Evolutionary conservation across 768 basidiomycete genomes (phyloP), one percentile per base, ranked within the genome.

Genomic region (Rhizopogon vesiculosus): DNA sequence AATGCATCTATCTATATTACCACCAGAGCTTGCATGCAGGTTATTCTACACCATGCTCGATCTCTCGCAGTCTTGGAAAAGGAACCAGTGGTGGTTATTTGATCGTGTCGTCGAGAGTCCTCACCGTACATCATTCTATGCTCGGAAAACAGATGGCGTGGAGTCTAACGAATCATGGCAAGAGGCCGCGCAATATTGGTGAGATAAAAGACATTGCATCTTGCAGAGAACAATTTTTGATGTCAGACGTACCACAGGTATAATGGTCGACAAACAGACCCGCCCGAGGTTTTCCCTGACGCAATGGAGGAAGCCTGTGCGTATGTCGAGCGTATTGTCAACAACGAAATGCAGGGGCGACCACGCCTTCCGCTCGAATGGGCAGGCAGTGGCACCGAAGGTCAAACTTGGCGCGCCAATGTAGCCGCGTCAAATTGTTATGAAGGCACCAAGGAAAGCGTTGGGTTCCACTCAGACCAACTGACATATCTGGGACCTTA

Each of bases 381-480:
- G 87, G 75, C 66, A 25, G 76, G 73, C 1, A 70, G 62, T 53
- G 58, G 61, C 33, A 15, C 57, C 15, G 59, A 61, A 15, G 64
- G 54, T 15, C 66, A 66, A 39, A 59, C 69, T 7, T 93, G 91
- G 91, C 76, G 81, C 52, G 91, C 91, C 1, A 93, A 92, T 60
- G 90, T 93, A 22, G 91, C 91, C 3, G 91, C 90, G 1, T 83
- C 90, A 3, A 93, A 93, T 61, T 87, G 90, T 60, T 93, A 93
- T 57, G 81, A 86, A 65, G 90, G 90, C n/a, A 78, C 80, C 39
- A 85, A 86, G 64, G 90, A 91, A 67, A 83, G 84, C 49, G 91
- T 93, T 3, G 91, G 91, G 0, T 85, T 81, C 64, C 91, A 93
- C 66, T 85, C 90, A 4, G 91, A 93, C 67, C 87, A 88, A 53